Evolutionary conservation across 2,329 filamentous ascomycete genomes (phyloP).

Genomic region (Xylariaceae sp.): DNA sequence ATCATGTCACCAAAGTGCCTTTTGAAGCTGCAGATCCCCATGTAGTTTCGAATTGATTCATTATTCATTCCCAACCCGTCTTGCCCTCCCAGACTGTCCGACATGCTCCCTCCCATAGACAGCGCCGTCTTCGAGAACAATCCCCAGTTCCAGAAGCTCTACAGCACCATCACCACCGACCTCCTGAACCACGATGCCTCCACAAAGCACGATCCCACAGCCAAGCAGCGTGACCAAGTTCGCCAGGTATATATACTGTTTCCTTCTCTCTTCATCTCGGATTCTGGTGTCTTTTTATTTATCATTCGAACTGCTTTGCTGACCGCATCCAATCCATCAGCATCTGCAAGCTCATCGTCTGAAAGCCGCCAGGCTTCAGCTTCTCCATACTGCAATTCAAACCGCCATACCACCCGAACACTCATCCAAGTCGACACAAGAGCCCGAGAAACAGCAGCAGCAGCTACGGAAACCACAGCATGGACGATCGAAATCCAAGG

Average conservation of each 20-base stretch:
- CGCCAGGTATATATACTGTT: constrained; percentile 40
- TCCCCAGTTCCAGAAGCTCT: constrained; percentile 59
- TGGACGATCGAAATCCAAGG: constrained; percentile 25
- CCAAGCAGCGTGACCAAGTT: constrained; percentile 49
- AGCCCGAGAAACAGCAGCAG: constrained; percentile 19
- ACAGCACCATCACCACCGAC: constrained; percentile 51
- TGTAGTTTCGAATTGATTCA: too few relatives aligned
- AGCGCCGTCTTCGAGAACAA: constrained; percentile 53
- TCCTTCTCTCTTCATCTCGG: too few relatives aligned
- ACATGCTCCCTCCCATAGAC: constrained; percentile 60
- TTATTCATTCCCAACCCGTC: too few relatives aligned
- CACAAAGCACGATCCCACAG: constrained; percentile 49
- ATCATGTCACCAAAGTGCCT: constrained; percentile 2
- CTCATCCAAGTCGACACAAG: neutral
- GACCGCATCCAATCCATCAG: constrained; percentile 31
- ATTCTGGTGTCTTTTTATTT: constrained; percentile 6
- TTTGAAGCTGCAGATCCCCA: too few relatives aligned
- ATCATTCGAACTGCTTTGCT: neutral
- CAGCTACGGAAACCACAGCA: constrained; percentile 20
- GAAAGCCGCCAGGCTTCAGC: constrained; percentile 46
- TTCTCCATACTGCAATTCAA: constrained; percentile 51
- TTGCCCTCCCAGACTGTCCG: too few relatives aligned
- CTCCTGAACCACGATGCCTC: constrained; percentile 58
- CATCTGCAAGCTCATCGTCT: constrained; percentile 50
- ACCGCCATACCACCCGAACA: constrained; percentile 36